Evolutionary conservation across 225 moss, liverwort and hornwort genomes (phyloP).

Genomic region (Polytrichum formosum): DNA sequence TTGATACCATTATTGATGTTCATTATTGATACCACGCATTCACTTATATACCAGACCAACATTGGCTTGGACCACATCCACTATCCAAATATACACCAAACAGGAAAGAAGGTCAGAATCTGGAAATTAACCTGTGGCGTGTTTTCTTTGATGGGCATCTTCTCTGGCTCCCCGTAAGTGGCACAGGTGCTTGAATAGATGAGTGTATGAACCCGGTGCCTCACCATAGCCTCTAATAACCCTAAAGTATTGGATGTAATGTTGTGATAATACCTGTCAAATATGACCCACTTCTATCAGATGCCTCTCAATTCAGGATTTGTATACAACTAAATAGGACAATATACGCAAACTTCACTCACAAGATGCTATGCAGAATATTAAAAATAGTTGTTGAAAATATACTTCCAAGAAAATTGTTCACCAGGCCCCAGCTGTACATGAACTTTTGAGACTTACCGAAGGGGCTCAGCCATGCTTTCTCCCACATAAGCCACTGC

Average conservation of each 20-base stretch:
- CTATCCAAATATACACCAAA: not conserved
- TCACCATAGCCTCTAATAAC: constrained; percentile 82
- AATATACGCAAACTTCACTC: too few species aligned
- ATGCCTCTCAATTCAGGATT: too few species aligned
- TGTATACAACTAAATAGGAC: too few species aligned
- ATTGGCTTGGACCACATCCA: constrained; percentile 3
- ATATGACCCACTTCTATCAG: not conserved
- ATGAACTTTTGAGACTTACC: constrained; percentile 23
- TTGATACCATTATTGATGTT: too few species aligned
- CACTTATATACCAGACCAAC: too few species aligned
- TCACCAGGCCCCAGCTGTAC: not conserved
- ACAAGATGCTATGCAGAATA: too few species aligned
- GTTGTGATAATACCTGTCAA: constrained; percentile 85
- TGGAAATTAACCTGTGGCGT: constrained; percentile 55
- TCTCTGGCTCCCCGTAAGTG: constrained; percentile 84
- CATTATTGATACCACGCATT: too few species aligned
- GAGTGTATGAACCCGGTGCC: constrained; percentile 70
- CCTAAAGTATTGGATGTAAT: constrained; percentile 83
- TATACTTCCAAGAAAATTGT: not conserved
- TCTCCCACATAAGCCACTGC: constrained; percentile 95
- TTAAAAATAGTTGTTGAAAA: too few species aligned
- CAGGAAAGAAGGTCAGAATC: not conserved
- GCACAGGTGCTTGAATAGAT: constrained; percentile 97
- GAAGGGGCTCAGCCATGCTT: constrained; percentile 81
- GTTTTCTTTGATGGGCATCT: constrained; percentile 82